Conservation (phyloP, 768 basidiomycete species). For the Rhizopogon vulgaris region DNA sequence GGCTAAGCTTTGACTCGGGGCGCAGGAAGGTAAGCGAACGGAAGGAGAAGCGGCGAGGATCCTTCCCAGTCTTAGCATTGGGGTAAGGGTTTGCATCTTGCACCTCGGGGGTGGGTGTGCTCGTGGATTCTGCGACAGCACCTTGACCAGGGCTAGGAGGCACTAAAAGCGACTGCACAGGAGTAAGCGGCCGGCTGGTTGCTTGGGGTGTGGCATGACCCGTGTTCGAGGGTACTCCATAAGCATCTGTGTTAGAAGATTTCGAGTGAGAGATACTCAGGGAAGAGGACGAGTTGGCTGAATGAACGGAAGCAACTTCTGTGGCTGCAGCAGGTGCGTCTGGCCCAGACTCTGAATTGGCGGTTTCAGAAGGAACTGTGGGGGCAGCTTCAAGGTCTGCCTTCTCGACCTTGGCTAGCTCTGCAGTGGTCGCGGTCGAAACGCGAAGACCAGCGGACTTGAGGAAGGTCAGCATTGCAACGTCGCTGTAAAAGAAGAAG, state of each 20-base stretch:
- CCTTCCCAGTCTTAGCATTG: constrained; percentile 13
- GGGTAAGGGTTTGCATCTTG: neutral
- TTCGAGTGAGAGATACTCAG: constrained; percentile 11
- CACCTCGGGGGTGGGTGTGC: constrained; percentile 11
- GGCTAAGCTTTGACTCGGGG: constrained; percentile 22
- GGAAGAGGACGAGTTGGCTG: neutral
- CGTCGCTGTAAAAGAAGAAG: neutral
- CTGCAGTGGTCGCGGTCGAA: neutral
- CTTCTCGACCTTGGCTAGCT: neutral
- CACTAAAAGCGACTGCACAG: constrained; percentile 5
- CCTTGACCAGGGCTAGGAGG: constrained; percentile 1
- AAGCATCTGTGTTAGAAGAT: constrained; percentile 19
- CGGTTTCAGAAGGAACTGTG: neutral
- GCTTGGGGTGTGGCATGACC: neutral
- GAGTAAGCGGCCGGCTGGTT: neutral
- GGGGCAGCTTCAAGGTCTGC: neutral
- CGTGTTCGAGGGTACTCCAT: constrained; percentile 5
- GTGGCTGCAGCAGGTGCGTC: neutral
- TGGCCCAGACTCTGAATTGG: constrained; percentile 8
- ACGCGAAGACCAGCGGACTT: constrained; percentile 12
- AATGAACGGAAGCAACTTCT: neutral
- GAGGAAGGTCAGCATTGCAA: constrained; percentile 20
- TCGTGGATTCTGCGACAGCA: neutral
- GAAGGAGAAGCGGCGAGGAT: constrained; percentile 42
- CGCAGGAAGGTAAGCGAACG: constrained; percentile 39